Base-by-base conservation (phyloP, 1,139 yeast genomes). In the Magnusiomyces magnusii region DNA sequence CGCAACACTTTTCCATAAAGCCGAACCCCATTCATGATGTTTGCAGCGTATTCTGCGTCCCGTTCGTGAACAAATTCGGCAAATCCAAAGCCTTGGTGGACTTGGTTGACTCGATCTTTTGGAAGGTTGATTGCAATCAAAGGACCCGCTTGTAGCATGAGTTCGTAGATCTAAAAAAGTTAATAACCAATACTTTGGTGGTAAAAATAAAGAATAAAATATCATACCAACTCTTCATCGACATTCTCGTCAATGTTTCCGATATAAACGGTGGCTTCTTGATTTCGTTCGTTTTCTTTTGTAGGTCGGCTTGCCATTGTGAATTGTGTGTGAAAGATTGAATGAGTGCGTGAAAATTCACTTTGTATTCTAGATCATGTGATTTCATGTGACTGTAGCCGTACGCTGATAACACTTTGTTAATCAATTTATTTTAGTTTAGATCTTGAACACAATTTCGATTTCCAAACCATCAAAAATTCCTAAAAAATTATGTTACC, bases 71-170 rank as follows among this genome's bases (percentile, higher is more conserved):
- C 74, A 66, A 87, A 86, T 69, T 89, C 95, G 1, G 88, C 85
- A 73, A 93, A 93, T 15, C 96, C 98, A 73, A 78, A 93, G 21
- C 97, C 98, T 68, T 87, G 95, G 67, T 87, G 91, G 1, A 81
- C 77, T 62, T 82, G 82, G 51, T 83, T 75, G 3, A 90, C 78
- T 64, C 92, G 78, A 68, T 91, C 97, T 66, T 83, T 84, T 3
- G 98, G 98, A 66, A 93, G 76, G 65, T 86, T 80, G 15, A 93
- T 78, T 41, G 82, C 78, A 55, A 77, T 76, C 3, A 93, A 80
- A 0, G 97, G 96, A 0, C 95, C 95, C 57, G 89, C 85, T 70
- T 93, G 99, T 15, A 88, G 73, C 71, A 91, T 86, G 41, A 93
- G 78, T 71, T 93, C 99, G 69, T 86, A 89, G 55, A 95, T 72